phyloP scores from a whole-genome alignment of 1,139 yeast genomes.

The Yueomyces sp. region DNA sequence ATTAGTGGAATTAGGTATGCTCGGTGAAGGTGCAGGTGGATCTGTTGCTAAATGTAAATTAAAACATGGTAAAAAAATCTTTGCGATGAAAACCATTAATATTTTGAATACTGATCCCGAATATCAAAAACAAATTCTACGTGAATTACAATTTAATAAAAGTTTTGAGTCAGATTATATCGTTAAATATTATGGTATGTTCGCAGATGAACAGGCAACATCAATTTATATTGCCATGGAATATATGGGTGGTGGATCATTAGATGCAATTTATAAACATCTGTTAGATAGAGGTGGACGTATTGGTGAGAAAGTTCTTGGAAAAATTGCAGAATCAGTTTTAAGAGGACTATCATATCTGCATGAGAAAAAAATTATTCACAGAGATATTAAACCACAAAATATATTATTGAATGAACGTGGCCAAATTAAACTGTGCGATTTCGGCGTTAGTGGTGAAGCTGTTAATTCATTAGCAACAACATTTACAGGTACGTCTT shows the following conservation, averaged over 20 bases:
- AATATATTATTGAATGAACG: constrained; percentile 61
- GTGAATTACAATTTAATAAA: constrained; percentile 82
- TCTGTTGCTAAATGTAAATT: constrained; percentile 68
- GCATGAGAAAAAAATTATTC: constrained; percentile 79
- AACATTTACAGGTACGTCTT: constrained; percentile 93
- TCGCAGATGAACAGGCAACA: constrained; percentile 60
- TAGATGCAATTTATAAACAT: constrained; percentile 78
- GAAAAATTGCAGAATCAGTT: constrained; percentile 79
- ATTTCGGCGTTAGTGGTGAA: constrained; percentile 97
- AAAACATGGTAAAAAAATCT: constrained; percentile 41
- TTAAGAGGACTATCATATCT: constrained; percentile 74
- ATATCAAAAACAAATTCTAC: constrained; percentile 63
- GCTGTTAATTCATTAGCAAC: constrained; percentile 91
- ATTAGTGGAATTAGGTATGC: constrained; percentile 48
- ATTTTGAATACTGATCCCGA: constrained; percentile 72
- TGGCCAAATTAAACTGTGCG: constrained; percentile 88
- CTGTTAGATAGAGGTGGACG: constrained; percentile 59
- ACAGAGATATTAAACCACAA: constrained; percentile 88
- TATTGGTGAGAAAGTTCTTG: constrained; percentile 84
- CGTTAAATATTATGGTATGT: constrained; percentile 87
- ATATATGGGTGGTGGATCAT: constrained; percentile 84
- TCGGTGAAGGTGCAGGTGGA: constrained; percentile 96
- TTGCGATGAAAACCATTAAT: constrained; percentile 71
- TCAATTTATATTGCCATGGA: constrained; percentile 91
- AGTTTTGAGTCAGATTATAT: constrained; percentile 73